These are phyloP conservation scores for Scopulariopsis brevicaulis DNA, from an alignment of 2,329 filamentous ascomycete species.

Conservation along the genomic window DNA sequence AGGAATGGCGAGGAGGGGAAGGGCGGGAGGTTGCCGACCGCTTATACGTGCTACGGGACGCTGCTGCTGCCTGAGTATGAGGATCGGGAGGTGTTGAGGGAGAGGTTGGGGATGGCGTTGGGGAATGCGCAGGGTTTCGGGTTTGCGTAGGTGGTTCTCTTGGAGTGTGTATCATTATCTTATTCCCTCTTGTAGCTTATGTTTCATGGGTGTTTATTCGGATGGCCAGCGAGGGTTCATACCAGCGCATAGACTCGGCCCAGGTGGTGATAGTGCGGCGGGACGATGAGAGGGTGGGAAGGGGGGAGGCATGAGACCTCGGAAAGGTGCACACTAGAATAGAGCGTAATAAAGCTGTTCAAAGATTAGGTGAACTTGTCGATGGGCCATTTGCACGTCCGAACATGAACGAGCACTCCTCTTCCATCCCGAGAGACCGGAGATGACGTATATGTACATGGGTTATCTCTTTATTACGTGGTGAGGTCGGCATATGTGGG, in stretches of 20 bases:
- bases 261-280: too few species aligned
- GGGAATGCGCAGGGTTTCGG: constrained; percentile 87
- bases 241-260: background rate
- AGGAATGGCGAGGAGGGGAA: constrained; percentile 55
- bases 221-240: background rate
- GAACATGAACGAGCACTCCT: too few species aligned
- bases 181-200: background rate
- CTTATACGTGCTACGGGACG: constrained; percentile 87
- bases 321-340: too few species aligned
- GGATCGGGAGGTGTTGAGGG: constrained; percentile 54
- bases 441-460: background rate
- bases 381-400: too few species aligned
- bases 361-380: too few species aligned
- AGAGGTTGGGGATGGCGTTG: constrained; percentile 74
- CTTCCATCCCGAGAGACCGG: background rate
- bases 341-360: too few species aligned
- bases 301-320: too few species aligned
- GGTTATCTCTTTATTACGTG: background rate
- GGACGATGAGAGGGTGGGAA: too few species aligned
- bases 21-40: constrained; percentile 60
- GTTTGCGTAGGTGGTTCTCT: constrained; percentile 50
- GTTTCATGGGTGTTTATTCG: background rate
- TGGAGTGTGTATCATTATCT: background rate
- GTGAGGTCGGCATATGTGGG: background rate
- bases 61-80: constrained; percentile 76